These are phyloP conservation scores for Chlorella sp. DNA, from an alignment of 139 green algal species.

Conservation along the genomic window DNA sequence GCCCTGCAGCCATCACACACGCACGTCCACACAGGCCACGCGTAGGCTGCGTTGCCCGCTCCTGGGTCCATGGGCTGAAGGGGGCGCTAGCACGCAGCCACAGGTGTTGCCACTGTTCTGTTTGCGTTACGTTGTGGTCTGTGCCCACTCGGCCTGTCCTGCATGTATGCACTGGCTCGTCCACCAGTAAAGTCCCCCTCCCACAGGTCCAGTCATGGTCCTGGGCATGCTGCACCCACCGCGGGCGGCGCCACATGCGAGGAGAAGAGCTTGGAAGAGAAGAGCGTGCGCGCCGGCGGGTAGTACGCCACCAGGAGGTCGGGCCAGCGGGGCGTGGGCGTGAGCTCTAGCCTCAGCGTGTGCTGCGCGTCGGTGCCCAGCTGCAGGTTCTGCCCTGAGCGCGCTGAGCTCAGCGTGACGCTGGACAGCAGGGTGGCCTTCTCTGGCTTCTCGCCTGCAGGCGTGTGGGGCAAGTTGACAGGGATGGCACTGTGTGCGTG, in stretches of 20 bases:
- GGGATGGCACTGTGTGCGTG: not conserved
- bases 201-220: too few species aligned
- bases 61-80: slow-evolving; percentile 19
- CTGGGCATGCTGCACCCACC: not conserved
- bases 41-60: too few species aligned
- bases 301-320: slow-evolving; percentile 59
- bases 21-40: too few species aligned
- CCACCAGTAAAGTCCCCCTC: too few species aligned
- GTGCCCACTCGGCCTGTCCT: too few species aligned
- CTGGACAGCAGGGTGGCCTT: slow-evolving; percentile 26
- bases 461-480: not conserved
- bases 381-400: not conserved
- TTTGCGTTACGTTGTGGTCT: too few species aligned
- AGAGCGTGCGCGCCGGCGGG: slow-evolving; percentile 41
- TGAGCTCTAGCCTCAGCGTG: slow-evolving; percentile 15
- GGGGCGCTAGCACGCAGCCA: slow-evolving; percentile 81
- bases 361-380: not conserved
- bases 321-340: slow-evolving; percentile 85
- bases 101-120: slow-evolving; percentile 89
- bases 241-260: slow-evolving; percentile 60
- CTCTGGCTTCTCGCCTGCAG: slow-evolving; percentile 27
- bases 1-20: slow-evolving; percentile 2
- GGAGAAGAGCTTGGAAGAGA: slow-evolving; percentile 84
- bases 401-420: not conserved
- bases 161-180: too few species aligned